phyloP scores from a whole-genome alignment of 208 protist genomes.

The Acanthamoeba triangularis region DNA sequence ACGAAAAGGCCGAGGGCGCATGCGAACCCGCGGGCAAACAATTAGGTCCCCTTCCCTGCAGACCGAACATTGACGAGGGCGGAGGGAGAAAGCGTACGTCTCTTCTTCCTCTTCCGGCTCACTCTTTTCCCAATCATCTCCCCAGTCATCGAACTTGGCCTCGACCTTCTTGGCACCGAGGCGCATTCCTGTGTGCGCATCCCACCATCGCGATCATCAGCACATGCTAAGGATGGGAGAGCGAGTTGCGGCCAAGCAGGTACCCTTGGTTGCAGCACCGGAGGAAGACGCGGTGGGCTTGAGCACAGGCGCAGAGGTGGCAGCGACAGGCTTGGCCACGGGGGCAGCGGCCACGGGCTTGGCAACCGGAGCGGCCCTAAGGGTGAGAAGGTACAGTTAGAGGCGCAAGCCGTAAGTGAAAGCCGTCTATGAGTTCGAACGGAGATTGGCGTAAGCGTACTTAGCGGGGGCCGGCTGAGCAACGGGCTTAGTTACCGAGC shows the following conservation, averaged over 20 bases:
- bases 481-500: neutral
- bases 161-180: slow-evolving; percentile 33
- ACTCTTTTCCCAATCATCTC: neutral
- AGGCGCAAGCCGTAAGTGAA: neutral
- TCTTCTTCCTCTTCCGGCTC: slow-evolving; percentile 51
- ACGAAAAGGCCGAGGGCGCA: neutral
- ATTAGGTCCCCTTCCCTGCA: neutral
- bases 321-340: neutral
- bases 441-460: neutral
- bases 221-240: neutral
- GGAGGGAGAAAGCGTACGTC: neutral
- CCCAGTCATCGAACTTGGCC: slow-evolving; percentile 58
- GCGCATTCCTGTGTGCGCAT: neutral
- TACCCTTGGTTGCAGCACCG: neutral
- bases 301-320: neutral
- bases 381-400: neutral
- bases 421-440: no score
- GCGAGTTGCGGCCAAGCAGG: no score
- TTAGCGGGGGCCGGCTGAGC: neutral
- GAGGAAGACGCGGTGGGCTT: slow-evolving; percentile 42
- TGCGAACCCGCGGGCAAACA: neutral
- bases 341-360: slow-evolving; percentile 23
- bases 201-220: neutral
- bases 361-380: neutral
- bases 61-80: neutral